A percentile compares a stretch with the other conserved stretches of the same genome.
These are phyloP conservation scores for Wickerhamiella sergipiensis DNA, from an alignment of 805 yeast species.

Conservation along the genomic window DNA sequence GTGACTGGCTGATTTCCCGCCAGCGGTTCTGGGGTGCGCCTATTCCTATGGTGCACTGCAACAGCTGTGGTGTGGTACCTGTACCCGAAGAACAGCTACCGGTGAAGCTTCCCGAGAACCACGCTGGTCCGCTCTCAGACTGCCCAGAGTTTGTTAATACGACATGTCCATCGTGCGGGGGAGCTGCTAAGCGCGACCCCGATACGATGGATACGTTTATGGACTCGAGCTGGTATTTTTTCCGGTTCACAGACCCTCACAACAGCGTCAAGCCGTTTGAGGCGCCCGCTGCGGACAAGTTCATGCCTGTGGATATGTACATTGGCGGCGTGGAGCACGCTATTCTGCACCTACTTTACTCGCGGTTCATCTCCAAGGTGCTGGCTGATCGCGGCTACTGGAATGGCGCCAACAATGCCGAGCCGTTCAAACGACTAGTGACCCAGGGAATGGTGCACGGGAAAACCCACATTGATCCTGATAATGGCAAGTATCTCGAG, in stretches of 20 bases:
- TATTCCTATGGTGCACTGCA: conserved; percentile 86
- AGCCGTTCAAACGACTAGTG: conserved; percentile 67
- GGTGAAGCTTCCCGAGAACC: conserved; percentile 51
- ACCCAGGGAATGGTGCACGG: conserved; percentile 99
- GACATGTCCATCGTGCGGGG: conserved; percentile 64
- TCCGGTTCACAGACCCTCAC: conserved; percentile 66
- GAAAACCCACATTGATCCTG: conserved; percentile 61
- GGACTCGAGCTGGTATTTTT: conserved; percentile 94
- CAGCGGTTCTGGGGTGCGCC: conserved; percentile 99
- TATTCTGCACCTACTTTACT: conserved; percentile 73
- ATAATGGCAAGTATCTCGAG: conserved; percentile 56
- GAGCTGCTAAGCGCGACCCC: conserved; percentile 70
- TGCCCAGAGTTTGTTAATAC: conserved; percentile 57
- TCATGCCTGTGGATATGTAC: conserved; percentile 79
- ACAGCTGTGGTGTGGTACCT: conserved; percentile 74
- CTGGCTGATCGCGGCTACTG: conserved; percentile 53
- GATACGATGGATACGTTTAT: conserved; percentile 98
- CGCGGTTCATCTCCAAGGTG: conserved; percentile 77
- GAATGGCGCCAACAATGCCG: conserved; percentile 52
- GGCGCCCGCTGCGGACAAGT: conserved; percentile 32
- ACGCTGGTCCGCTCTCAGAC: conserved; percentile 54
- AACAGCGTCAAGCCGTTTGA: conserved; percentile 45
- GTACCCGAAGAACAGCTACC: conserved; percentile 85
- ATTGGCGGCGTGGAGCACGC: conserved; percentile 97
- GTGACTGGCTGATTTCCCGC: conserved; percentile 92